A percentile compares a stretch with the other conserved stretches of the same genome.
Evolutionary conservation across 495 filamentous ascomycete genomes (phyloP).

Genomic region (Pyrenula aspistea): DNA sequence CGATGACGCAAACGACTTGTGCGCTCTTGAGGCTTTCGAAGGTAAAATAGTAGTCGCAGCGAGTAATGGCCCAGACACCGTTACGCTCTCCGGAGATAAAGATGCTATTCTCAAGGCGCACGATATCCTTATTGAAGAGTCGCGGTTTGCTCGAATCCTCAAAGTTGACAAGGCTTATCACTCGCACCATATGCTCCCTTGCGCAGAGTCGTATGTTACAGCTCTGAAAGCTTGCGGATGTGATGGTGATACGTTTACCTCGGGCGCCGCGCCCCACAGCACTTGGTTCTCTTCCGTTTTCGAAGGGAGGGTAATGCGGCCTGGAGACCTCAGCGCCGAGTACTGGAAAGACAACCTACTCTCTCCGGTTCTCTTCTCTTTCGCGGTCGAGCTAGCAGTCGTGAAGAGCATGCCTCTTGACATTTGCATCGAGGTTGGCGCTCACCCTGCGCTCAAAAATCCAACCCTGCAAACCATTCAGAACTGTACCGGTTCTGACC

Average conservation of each 20-base stretch:
- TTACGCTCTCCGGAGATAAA: slow-evolving; percentile 49
- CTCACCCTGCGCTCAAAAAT: slow-evolving; percentile 14
- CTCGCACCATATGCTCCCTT: slow-evolving; percentile 36
- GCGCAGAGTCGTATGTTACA: slow-evolving; percentile 1
- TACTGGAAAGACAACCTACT: slow-evolving; percentile 17
- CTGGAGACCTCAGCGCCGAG: not conserved
- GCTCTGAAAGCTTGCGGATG: not conserved
- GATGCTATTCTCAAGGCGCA: slow-evolving; percentile 35
- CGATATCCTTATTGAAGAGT: slow-evolving; percentile 25
- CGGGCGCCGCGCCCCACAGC: not conserved
- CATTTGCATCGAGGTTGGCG: slow-evolving; percentile 24
- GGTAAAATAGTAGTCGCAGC: slow-evolving; percentile 25
- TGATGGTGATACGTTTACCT: not conserved
- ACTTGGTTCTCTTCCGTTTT: slow-evolving; percentile 6
- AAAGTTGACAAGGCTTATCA: slow-evolving; percentile 40
- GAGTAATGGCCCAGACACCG: slow-evolving; percentile 46
- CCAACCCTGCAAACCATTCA: slow-evolving; percentile 8
- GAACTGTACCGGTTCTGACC: not conserved
- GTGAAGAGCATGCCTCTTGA: not conserved
- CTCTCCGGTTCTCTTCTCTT: slow-evolving; percentile 11
- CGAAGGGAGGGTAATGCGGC: not conserved
- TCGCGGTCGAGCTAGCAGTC: slow-evolving; percentile 11
- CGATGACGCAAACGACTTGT: not conserved
- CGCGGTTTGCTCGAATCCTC: slow-evolving; percentile 36
- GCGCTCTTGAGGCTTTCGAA: slow-evolving; percentile 21